Evolutionary conservation across 495 filamentous ascomycete species (phyloP).

Genomic region (Hypoxylon intermedium): DNA sequence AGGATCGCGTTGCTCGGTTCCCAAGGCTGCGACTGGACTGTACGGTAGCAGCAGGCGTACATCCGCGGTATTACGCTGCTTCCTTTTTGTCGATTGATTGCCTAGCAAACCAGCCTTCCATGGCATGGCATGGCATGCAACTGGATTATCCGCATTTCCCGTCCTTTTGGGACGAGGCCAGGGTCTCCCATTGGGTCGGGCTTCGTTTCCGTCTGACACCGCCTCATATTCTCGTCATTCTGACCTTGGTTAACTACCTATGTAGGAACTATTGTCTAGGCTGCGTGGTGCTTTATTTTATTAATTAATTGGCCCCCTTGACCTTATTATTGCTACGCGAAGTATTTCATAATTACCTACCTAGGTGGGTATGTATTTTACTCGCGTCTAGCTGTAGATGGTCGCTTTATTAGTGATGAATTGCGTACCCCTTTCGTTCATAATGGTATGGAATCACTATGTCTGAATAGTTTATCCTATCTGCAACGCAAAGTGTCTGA

Average conservation of each 20-base stretch:
- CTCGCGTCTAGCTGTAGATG: too few relatives aligned
- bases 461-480: too few relatives aligned
- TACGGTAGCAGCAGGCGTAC: constrained; percentile 29
- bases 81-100: constrained; percentile 24
- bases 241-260: constrained; percentile 1
- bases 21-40: constrained; percentile 23
- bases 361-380: too few relatives aligned
- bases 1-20: constrained; percentile 36
- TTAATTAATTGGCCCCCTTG: not conserved
- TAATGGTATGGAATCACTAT: too few relatives aligned
- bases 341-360: too few relatives aligned
- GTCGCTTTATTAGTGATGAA: too few relatives aligned
- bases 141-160: constrained; percentile 39
- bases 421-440: too few relatives aligned
- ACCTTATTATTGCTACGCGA: constrained; percentile 8
- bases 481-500: too few relatives aligned
- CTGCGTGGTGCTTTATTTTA: constrained; percentile 3
- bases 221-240: constrained; percentile 23
- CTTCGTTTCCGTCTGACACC: constrained; percentile 39
- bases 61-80: constrained; percentile 36
- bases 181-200: constrained; percentile 35
- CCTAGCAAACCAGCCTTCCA: constrained; percentile 20
- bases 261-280: constrained; percentile 6
- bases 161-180: constrained; percentile 35
- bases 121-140: constrained; percentile 37